These are phyloP conservation scores for Lachancea lanzarotensis DNA, from an alignment of 805 yeast genomes.

Conservation along the genomic window DNA sequence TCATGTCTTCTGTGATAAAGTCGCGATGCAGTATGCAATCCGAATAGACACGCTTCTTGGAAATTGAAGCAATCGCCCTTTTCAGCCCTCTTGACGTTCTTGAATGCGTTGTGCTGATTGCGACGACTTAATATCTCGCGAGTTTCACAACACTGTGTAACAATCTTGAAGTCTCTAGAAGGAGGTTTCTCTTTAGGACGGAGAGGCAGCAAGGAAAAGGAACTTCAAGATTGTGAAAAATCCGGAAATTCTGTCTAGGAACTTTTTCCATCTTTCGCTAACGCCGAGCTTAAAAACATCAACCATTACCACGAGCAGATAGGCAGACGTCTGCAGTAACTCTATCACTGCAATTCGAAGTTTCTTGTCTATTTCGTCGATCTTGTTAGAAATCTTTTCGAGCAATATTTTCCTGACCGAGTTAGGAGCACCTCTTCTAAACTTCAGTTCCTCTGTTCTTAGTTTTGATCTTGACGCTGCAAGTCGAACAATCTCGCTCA, in stretches of 20 bases:
- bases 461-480: conserved; percentile 13
- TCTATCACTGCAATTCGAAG: conserved; percentile 19
- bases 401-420: conserved; percentile 14
- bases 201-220: conserved; percentile 9
- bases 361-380: conserved; percentile 12
- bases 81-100: no score
- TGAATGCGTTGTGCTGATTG: no score
- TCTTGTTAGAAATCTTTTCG: conserved; percentile 13
- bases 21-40: no score
- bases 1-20: no score
- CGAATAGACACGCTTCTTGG: no score
- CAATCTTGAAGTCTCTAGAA: no score
- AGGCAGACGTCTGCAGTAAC: conserved; percentile 21
- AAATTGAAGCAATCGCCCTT: no score
- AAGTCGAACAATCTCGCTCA: conserved; percentile 10
- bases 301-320: conserved; percentile 18
- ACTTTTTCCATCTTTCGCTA: conserved; percentile 5
- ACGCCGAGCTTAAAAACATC: conserved; percentile 1
- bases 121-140: no score
- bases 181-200: not conserved
- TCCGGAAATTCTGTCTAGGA: conserved; percentile 22
- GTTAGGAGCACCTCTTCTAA: not conserved
- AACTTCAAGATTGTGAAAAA: conserved; percentile 19
- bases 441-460: conserved; percentile 10
- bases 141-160: no score